Conservation (phyloP, 148 eudicot species). For the Polygonum aviculare region DNA sequence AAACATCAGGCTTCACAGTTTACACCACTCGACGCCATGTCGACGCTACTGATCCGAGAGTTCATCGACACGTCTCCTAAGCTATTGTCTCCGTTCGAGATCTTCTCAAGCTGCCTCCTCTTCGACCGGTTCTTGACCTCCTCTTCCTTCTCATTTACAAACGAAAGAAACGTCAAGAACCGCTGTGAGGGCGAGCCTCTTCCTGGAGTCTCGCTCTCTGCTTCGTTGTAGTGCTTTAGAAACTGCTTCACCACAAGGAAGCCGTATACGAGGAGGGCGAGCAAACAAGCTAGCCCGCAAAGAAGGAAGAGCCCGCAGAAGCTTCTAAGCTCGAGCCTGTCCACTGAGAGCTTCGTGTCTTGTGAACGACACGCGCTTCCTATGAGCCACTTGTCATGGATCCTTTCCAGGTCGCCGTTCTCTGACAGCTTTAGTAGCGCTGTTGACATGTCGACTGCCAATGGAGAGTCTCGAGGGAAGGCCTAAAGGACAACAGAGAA, state of each 20-base stretch:
- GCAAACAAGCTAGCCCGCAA: conserved; percentile 18
- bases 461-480: conserved; percentile 48
- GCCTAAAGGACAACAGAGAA: conserved; percentile 26
- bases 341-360: conserved; percentile 28
- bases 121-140: not conserved
- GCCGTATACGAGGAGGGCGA: conserved; percentile 14
- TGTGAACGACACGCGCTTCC: conserved; percentile 45
- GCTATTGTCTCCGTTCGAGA: not conserved
- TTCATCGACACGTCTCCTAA: not conserved
- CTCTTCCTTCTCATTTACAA: conserved; percentile 11
- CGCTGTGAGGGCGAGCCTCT: conserved; percentile 2
- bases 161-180: not conserved
- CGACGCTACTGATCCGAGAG: not conserved
- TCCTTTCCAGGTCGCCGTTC: conserved; percentile 49
- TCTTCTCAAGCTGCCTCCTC: conserved; percentile 5
- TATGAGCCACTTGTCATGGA: conserved; percentile 57
- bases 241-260: conserved; percentile 11
- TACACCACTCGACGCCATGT: not conserved
- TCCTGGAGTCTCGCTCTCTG: not conserved
- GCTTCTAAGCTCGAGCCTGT: conserved; percentile 45
- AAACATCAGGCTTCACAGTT: not conserved
- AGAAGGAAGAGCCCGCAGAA: conserved; percentile 70
- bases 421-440: conserved; percentile 50
- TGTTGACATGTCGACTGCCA: conserved; percentile 52
- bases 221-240: conserved; percentile 5